Evolutionary conservation across 2,329 filamentous ascomycete species (phyloP).

Genomic region (Colletotrichum sp.): DNA sequence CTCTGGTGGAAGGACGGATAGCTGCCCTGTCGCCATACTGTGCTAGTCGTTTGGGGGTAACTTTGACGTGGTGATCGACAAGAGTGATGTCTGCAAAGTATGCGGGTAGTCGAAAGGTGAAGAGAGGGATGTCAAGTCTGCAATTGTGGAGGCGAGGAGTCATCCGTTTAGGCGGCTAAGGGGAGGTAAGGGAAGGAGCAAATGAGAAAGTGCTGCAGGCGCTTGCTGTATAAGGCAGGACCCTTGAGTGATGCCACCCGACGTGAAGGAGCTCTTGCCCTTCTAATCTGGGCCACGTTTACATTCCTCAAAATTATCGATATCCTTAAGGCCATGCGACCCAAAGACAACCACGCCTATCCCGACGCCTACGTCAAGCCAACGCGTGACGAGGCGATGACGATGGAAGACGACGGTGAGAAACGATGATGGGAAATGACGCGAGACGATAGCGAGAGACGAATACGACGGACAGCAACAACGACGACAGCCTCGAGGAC

Average conservation of each 20-base stretch:
- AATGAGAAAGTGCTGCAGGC: neutral
- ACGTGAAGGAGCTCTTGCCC: too few species aligned
- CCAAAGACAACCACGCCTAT: neutral
- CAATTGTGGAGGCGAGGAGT: neutral
- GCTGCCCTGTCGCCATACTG: neutral
- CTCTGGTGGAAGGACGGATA: neutral
- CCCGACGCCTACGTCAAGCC: fast-evolving
- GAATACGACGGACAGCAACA: too few species aligned
- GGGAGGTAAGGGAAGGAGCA: neutral
- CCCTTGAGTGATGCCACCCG: too few species aligned
- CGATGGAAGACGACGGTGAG: neutral
- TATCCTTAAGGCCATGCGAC: fast-evolving
- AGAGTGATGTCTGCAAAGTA: neutral
- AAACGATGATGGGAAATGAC: too few species aligned
- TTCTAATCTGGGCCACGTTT: fast-evolving
- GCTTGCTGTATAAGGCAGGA: neutral
- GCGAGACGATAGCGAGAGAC: too few species aligned
- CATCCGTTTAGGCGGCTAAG: fast-evolving
- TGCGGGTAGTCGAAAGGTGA: neutral
- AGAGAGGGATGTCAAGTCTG: neutral
- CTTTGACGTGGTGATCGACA: neutral
- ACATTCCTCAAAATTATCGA: neutral
- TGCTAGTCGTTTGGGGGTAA: neutral
- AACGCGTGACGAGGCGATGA: neutral
- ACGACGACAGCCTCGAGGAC: too few species aligned